A percentile compares a stretch with the other conserved stretches of the same genome.
phyloP scores from a whole-genome alignment of 2,329 filamentous ascomycete genomes.

The Calonectria pauciramosa region DNA sequence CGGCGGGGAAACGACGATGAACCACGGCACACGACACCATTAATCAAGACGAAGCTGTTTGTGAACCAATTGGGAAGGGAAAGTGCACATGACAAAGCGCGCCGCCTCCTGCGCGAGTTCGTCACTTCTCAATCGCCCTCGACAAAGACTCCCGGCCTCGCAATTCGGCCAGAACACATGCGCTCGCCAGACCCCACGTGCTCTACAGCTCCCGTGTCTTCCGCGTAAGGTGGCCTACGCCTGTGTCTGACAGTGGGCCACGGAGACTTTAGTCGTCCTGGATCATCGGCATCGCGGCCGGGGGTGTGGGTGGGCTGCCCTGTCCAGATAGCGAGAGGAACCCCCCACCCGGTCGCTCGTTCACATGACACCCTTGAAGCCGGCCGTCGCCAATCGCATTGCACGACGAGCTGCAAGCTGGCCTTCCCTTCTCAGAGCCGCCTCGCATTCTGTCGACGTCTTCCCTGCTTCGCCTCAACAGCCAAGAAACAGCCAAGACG shows the following conservation, averaged over 20 bases:
- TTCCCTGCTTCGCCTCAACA: conserved; percentile 23
- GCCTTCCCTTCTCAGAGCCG: conserved; percentile 5
- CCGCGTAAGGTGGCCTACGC: background rate
- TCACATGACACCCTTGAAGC: conserved; percentile 21
- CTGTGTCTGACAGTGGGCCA: conserved; percentile 10
- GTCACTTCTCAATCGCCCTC: background rate
- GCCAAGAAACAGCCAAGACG: conserved; percentile 24
- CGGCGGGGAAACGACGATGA: conserved; percentile 11
- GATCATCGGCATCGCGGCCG: conserved; percentile 16
- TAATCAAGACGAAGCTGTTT: conserved; percentile 7
- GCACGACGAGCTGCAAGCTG: background rate
- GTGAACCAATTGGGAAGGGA: background rate
- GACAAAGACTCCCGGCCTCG: background rate
- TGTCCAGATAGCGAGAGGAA: background rate
- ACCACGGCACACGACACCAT: conserved; percentile 16
- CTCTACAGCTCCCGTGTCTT: conserved; percentile 18
- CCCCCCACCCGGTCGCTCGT: background rate
- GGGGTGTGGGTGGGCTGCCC: background rate
- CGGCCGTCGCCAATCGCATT: conserved; percentile 4
- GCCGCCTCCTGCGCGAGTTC: background rate
- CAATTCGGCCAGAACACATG: conserved; percentile 9
- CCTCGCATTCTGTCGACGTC: background rate
- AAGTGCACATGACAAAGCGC: background rate
- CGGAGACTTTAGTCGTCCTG: conserved; percentile 6
- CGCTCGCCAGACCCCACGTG: conserved; percentile 24